Conservation (phyloP, 2,329 filamentous ascomycete species). For the Tolypocladium nubicola region DNA sequence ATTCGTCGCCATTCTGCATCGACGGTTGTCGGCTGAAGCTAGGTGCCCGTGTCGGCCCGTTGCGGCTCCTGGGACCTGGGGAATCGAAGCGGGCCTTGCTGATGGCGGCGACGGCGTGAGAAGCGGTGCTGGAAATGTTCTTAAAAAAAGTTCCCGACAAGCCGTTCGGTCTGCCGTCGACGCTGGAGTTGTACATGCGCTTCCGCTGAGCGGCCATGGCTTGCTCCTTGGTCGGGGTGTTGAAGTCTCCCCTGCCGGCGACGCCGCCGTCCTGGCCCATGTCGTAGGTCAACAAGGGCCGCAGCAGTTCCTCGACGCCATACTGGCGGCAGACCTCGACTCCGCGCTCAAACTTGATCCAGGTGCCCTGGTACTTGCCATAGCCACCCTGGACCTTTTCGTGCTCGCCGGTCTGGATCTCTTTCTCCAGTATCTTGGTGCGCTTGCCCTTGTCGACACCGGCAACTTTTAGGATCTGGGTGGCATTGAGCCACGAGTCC, state of each 20-base stretch:
- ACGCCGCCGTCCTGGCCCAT: conserved; percentile 65
- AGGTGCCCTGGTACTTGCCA: conserved; percentile 97
- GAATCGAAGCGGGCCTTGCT: conserved; percentile 94
- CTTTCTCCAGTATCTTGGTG: conserved; percentile 95
- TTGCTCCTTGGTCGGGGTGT: conserved; percentile 96
- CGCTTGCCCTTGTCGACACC: conserved; percentile 96
- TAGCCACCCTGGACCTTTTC: conserved; percentile 98
- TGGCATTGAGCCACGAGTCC: conserved; percentile 96
- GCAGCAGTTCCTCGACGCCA: conserved; percentile 65
- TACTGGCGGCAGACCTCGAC: conserved; percentile 82
- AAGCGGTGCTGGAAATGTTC: conserved; percentile 89
- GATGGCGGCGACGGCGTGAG: conserved; percentile 87
- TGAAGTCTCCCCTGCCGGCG: conserved; percentile 64
- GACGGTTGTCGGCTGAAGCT: conserved; percentile 64
- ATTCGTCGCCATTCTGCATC: conserved; percentile 58
- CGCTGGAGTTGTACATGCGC: conserved; percentile 65
- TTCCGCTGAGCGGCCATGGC: conserved; percentile 95
- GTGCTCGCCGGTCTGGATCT: conserved; percentile 91
- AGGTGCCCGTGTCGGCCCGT: conserved; percentile 53
- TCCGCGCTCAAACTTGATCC: conserved; percentile 90
- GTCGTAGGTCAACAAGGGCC: conserved; percentile 69
- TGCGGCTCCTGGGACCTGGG: conserved; percentile 57
- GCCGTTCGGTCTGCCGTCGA: conserved; percentile 57
- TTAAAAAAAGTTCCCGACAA: conserved; percentile 87
- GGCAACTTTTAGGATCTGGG: conserved; percentile 94